A percentile compares a stretch with the other conserved stretches of the same genome.
These are phyloP conservation scores for Cudoniella acicularis DNA, from an alignment of 495 filamentous ascomycete genomes.

Conservation along the genomic window DNA sequence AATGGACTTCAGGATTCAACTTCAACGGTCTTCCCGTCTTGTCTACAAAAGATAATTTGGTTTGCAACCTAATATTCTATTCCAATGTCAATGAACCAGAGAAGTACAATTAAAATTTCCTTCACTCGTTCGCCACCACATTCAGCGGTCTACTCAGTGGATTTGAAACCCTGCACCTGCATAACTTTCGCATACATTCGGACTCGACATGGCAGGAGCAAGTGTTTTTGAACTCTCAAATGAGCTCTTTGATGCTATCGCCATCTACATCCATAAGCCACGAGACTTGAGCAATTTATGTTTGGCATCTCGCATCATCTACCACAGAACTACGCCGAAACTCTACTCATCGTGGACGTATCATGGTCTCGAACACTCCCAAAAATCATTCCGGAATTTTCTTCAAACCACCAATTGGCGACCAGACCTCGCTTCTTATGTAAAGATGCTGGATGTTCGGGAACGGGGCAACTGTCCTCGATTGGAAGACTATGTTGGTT, in stretches of 20 bases:
- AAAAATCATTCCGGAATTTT: not conserved
- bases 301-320: not conserved
- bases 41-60: no score
- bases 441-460: not conserved
- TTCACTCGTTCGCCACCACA: no score
- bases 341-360: not conserved
- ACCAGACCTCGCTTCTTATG: not conserved
- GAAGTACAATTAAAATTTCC: no score
- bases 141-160: no score
- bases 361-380: not conserved
- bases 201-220: no score
- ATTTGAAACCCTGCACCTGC: no score
- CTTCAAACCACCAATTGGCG: slow-evolving; percentile 4
- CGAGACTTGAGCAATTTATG: not conserved
- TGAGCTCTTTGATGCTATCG: not conserved
- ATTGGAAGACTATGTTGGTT: not conserved
- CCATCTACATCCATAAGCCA: not conserved
- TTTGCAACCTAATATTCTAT: no score
- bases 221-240: not conserved
- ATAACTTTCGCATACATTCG: no score
- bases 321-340: not conserved
- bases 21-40: no score
- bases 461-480: not conserved
- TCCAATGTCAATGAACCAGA: no score
- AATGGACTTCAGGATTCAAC: no score